A percentile compares a stretch with the other conserved stretches of the same genome.
phyloP scores from a whole-genome alignment of 139 green algal species.

The Chlorella sp. region DNA sequence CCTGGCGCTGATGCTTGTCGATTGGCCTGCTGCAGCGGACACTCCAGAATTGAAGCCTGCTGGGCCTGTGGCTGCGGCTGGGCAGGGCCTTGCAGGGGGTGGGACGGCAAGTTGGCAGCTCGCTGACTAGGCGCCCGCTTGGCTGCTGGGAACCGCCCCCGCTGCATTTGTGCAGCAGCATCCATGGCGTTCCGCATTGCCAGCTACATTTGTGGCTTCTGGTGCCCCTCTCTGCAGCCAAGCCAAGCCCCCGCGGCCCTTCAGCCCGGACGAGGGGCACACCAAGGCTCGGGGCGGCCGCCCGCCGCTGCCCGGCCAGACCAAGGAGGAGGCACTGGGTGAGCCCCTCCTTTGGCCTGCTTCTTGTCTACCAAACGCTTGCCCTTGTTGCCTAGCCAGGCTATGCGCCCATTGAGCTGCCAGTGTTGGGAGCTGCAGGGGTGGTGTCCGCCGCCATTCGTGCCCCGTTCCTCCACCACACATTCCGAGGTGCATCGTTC shows the following conservation, averaged over 20 bases:
- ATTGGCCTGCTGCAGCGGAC: neutral
- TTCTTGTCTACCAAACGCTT: too few relatives aligned
- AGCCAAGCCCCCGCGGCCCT: slow-evolving; percentile 6
- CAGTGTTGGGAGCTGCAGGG: too few relatives aligned
- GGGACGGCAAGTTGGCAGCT: neutral
- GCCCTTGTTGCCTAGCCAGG: too few relatives aligned
- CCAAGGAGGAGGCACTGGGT: neutral
- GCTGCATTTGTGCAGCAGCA: neutral
- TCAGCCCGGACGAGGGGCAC: neutral
- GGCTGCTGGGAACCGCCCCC: too few relatives aligned
- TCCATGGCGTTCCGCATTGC: neutral
- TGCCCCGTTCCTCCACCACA: too few relatives aligned
- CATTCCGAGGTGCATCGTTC: too few relatives aligned
- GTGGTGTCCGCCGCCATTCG: too few relatives aligned
- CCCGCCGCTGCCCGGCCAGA: slow-evolving; percentile 1
- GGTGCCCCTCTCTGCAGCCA: neutral
- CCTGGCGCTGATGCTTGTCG: neutral
- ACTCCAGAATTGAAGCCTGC: neutral
- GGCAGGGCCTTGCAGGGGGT: neutral
- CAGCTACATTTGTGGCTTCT: neutral
- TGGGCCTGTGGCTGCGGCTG: neutral
- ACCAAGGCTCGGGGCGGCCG: slow-evolving; percentile 3
- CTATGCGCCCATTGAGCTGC: too few relatives aligned
- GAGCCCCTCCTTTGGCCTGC: too few relatives aligned
- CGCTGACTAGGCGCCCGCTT: neutral